Conservation (phyloP, 106 monocot genomes). For the Dactylorhiza incarnata region DNA sequence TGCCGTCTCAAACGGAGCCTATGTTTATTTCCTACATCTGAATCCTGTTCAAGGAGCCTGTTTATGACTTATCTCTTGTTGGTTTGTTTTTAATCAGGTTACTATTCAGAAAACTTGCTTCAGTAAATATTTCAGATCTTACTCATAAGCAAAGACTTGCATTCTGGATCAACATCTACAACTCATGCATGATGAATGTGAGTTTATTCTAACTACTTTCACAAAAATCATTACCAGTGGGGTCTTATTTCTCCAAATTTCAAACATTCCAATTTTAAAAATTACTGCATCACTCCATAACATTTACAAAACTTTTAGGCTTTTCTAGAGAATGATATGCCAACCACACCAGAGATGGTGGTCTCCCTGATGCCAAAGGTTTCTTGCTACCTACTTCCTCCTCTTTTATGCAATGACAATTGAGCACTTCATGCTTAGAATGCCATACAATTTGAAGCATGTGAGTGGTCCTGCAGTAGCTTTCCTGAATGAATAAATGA, state of each 20-base stretch:
- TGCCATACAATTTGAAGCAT: constrained; percentile 59
- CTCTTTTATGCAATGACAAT: constrained; percentile 62
- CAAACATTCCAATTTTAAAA: not conserved
- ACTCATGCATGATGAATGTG: constrained; percentile 99
- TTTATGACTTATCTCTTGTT: not conserved
- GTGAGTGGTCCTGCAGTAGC: constrained; percentile 22
- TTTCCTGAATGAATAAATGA: not conserved
- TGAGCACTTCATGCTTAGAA: constrained; percentile 84
- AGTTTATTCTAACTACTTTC: constrained; percentile 1
- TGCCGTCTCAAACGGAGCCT: too few species aligned
- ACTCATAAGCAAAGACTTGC: constrained; percentile 88
- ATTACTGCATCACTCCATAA: not conserved
- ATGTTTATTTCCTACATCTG: not conserved
- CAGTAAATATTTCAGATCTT: constrained; percentile 54
- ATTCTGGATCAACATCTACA: constrained; percentile 97
- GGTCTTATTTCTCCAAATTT: too few species aligned
- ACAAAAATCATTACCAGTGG: too few species aligned
- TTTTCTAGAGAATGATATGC: constrained; percentile 74
- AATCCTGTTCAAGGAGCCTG: not conserved
- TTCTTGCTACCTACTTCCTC: not conserved
- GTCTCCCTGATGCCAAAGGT: constrained; percentile 83
- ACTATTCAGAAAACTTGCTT: constrained; percentile 51
- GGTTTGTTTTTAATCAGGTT: constrained; percentile 32
- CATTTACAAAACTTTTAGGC: constrained; percentile 32
- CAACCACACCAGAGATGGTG: constrained; percentile 67